Evolutionary conservation across 176 grass and related monocot species (phyloP), one percentile per base, ranked within the genome.

Genomic region (Rhipidocladum racemiflorum): DNA sequence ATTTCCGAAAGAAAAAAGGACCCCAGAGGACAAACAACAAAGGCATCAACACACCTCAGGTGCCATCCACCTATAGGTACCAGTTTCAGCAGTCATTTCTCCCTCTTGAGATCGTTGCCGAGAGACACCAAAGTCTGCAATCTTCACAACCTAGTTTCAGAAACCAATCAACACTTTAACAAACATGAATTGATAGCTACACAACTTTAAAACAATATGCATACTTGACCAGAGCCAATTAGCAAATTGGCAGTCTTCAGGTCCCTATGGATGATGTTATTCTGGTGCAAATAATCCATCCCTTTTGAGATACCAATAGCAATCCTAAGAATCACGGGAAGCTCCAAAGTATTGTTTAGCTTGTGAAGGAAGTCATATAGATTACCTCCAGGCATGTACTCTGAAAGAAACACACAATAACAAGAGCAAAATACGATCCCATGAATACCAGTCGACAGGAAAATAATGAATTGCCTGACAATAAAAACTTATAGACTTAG

Each of bases 41-140:
- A 59, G 9, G 21, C 48, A 70, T 57, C 36, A 71, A 82, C 78
- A 45, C 54, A 98, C 96, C 96, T 98, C 96, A 88, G 96, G 96
- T 21, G 92, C 96, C 96, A 98, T 98, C 96, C 96, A 98, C 67
- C 96, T 88, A 65, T 98, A 98, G 25, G 96, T 98, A 60, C 96
- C 96, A 73, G 96, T 98, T 91, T 98, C 96, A 61, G 90, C 92
- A 82, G 96, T 98, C 96, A 98, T 98, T 6, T 93, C 86, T 85
- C 91, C 96, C 30, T 82, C 63, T 84, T 91, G 75, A 83, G 84
- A 84, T 78, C 66, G 79, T 30, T 86, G 36, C 80, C 96, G 88
- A 55, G 96, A 94, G 13, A 98, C 96, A 79, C 96, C 96, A 78
- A 98, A 98, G 81, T 98, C 96, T 38, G 92, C 88, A 74, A 98